Percentiles rank a stretch among this genome's conserved stretches.
Conservation (phyloP, 371 early-diverging fungal genomes). For the Sporodiniella umbellata region DNA sequence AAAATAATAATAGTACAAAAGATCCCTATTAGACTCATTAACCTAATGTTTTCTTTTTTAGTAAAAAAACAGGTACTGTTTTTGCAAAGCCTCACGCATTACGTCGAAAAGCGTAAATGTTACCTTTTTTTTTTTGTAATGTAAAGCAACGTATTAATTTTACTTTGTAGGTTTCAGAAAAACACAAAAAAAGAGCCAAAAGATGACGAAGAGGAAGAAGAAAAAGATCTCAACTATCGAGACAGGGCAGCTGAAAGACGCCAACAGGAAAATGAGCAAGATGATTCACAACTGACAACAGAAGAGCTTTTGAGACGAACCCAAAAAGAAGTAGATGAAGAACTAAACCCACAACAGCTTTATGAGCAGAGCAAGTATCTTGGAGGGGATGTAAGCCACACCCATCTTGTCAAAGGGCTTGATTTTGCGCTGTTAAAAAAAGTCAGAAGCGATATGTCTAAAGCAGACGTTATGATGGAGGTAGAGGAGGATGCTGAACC, state of each 20-base stretch:
- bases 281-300: conserved; percentile 15
- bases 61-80: conserved; percentile 30
- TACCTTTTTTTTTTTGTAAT: no score
- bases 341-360: conserved; percentile 45
- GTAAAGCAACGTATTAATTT: not conserved
- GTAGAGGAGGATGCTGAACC: conserved; percentile 7
- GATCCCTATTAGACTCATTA: no score
- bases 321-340: conserved; percentile 24
- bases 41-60: conserved; percentile 16
- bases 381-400: conserved; percentile 84
- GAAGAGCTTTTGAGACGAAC: conserved; percentile 28
- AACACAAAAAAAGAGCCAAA: conserved; percentile 3
- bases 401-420: conserved; percentile 91
- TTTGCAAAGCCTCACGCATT: conserved; percentile 48
- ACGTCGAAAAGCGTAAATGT: conserved; percentile 35
- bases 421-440: conserved; percentile 78
- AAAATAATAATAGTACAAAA: conserved; percentile 9
- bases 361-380: conserved; percentile 86
- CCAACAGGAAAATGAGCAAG: conserved; percentile 47
- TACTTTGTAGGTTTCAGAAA: conserved; percentile 12
- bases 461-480: conserved; percentile 7
- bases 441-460: conserved; percentile 45
- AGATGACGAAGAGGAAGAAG: conserved; percentile 6
- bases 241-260: conserved; percentile 91
- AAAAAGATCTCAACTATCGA: conserved; percentile 52